Conservation (phyloP, 202 grass and related monocot genomes). For the Hordeum pubiflorum region DNA sequence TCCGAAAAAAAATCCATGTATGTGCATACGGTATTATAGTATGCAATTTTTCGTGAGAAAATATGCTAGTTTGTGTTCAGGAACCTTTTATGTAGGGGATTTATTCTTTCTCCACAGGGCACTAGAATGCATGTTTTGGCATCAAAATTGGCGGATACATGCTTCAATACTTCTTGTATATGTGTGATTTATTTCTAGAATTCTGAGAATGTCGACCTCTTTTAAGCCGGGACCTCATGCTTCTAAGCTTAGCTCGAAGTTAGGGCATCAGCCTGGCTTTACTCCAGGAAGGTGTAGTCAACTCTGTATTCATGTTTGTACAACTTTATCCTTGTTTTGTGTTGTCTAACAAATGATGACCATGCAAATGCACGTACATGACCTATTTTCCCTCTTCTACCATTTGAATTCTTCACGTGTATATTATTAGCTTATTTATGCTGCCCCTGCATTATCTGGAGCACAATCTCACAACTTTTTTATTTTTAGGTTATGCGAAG, state of each 20-base stretch:
- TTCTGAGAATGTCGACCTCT: neutral
- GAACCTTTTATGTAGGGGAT: neutral
- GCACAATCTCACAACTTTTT: neutral
- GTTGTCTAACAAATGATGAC: neutral
- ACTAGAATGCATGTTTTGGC: neutral
- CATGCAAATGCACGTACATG: neutral
- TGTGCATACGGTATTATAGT: neutral
- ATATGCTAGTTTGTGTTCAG: neutral
- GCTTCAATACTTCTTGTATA: neutral
- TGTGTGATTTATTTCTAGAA: neutral
- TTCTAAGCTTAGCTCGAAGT: neutral
- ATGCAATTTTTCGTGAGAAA: neutral
- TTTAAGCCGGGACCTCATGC: neutral
- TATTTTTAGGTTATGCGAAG: conserved; percentile 84
- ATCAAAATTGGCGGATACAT: neutral
- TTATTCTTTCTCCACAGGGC: neutral
- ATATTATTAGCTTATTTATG: neutral
- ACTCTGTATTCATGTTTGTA: conserved; percentile 10
- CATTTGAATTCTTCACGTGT: neutral
- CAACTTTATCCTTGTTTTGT: neutral
- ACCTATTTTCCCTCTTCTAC: neutral
- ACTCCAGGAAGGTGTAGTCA: neutral
- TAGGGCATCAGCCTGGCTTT: neutral
- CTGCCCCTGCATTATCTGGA: neutral
- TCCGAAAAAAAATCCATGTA: neutral